A percentile compares a stretch with the other conserved stretches of the same genome.
These are phyloP conservation scores for Volvox africanus DNA, from an alignment of 139 green algal species.

Conservation along the genomic window DNA sequence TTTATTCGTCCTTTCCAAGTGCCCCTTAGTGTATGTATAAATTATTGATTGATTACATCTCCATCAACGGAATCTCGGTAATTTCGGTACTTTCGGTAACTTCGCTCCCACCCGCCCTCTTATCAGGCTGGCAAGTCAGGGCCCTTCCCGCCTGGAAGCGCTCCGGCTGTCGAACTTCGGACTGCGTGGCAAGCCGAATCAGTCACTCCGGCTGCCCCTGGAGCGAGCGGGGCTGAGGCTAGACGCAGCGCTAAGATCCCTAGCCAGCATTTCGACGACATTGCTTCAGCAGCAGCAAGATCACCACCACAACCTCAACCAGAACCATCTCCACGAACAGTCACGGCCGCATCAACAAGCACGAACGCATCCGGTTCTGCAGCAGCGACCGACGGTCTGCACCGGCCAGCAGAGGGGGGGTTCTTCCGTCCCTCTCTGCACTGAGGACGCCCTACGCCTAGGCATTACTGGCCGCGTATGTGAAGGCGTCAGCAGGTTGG, in stretches of 20 bases:
- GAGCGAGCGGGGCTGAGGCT: slow-evolving; percentile 22
- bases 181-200: background rate
- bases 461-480: background rate
- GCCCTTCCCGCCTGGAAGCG: background rate
- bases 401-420: background rate
- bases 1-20: too few relatives aligned
- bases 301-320: too few relatives aligned
- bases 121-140: slow-evolving; percentile 1
- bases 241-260: background rate
- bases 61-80: too few relatives aligned
- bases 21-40: too few relatives aligned
- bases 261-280: background rate
- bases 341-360: too few relatives aligned
- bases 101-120: too few relatives aligned
- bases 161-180: slow-evolving; percentile 28
- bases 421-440: too few relatives aligned
- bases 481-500: background rate
- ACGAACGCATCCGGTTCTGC: too few relatives aligned
- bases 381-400: background rate
- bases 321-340: too few relatives aligned
- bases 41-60: too few relatives aligned
- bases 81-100: too few relatives aligned
- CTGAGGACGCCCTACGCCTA: too few relatives aligned
- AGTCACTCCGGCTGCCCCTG: background rate
- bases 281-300: background rate